Evolutionary conservation across 148 eudicot genomes (phyloP).

Genomic region (Cornus controversa): DNA sequence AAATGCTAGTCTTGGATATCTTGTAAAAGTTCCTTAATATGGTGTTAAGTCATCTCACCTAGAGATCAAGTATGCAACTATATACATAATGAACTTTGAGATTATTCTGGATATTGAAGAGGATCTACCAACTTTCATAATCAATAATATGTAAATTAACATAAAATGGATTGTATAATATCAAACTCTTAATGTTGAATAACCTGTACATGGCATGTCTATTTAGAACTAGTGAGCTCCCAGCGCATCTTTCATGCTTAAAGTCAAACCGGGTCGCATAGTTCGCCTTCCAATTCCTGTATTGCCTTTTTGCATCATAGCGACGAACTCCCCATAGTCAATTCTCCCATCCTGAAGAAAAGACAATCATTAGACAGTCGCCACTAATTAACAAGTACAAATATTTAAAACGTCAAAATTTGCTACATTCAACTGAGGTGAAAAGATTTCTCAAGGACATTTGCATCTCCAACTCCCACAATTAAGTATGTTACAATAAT

Average conservation of each 20-base stretch:
- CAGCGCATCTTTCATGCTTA: slow-evolving; percentile 61
- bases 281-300: slow-evolving; percentile 71
- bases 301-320: slow-evolving; percentile 90
- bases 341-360: slow-evolving; percentile 73
- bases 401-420: background rate
- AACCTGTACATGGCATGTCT: background rate
- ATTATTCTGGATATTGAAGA: background rate
- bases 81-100: background rate
- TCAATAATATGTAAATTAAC: background rate
- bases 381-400: background rate
- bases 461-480: background rate
- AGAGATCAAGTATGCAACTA: background rate
- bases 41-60: background rate
- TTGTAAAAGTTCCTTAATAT: background rate
- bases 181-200: background rate
- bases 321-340: slow-evolving; percentile 85
- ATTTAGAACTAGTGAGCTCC: slow-evolving; percentile 30
- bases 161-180: background rate
- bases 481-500: background rate
- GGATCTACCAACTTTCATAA: background rate
- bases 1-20: background rate
- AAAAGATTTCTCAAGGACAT: background rate
- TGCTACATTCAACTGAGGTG: background rate
- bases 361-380: background rate
- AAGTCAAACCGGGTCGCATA: slow-evolving; percentile 56